phyloP scores from a whole-genome alignment of 352 stramenopile species.

The Phytopythium montanum region DNA sequence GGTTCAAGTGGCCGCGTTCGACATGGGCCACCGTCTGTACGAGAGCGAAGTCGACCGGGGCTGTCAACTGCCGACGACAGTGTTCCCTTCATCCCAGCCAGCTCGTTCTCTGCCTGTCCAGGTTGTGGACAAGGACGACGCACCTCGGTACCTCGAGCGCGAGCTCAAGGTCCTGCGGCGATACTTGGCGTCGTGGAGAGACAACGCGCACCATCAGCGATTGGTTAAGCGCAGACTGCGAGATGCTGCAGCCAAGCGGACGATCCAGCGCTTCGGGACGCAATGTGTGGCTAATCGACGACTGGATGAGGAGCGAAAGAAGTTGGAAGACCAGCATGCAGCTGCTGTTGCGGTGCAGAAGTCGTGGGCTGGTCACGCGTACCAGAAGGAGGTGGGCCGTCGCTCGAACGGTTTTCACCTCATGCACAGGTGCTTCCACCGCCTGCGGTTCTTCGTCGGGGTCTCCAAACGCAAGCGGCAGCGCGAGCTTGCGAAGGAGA shows the following conservation, averaged over 20 bases:
- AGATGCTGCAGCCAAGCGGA: conserved; percentile 17
- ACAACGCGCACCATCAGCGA: conserved; percentile 15
- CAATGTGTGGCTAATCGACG: neutral
- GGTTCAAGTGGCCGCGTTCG: conserved; percentile 43
- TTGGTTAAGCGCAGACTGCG: conserved; percentile 22
- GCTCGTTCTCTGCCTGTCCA: neutral
- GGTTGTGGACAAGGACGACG: neutral
- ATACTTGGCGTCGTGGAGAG: conserved; percentile 41
- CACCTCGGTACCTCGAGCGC: conserved; percentile 41
- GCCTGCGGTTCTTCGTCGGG: conserved; percentile 33
- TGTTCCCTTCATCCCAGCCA: neutral
- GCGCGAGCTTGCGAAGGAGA: conserved; percentile 27
- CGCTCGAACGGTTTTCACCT: conserved; percentile 21
- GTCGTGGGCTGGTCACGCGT: neutral
- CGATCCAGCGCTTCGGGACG: conserved; percentile 19
- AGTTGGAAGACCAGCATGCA: neutral
- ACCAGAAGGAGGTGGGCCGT: neutral
- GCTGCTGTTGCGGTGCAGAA: conserved; percentile 11
- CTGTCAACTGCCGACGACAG: conserved; percentile 3
- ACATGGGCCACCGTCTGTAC: conserved; percentile 33
- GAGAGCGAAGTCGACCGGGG: conserved; percentile 24
- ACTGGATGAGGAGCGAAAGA: neutral
- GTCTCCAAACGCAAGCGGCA: conserved; percentile 16
- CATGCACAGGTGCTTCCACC: conserved; percentile 41
- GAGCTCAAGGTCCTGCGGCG: conserved; percentile 69